phyloP scores from a whole-genome alignment of 805 yeast species.

The Cyberlindnera mycetangii region DNA sequence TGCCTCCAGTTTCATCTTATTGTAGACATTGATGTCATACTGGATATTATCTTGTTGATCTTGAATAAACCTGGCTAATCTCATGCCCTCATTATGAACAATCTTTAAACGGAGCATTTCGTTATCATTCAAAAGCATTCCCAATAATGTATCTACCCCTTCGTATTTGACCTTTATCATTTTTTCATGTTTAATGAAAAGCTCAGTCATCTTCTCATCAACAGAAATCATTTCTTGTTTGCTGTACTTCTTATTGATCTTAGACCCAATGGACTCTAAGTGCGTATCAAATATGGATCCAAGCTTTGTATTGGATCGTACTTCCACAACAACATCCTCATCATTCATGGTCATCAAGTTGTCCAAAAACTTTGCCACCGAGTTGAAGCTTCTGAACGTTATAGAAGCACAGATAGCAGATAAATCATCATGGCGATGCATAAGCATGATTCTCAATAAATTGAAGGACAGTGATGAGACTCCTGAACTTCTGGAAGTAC shows the following conservation, averaged over 20 bases:
- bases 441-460: conserved; percentile 31
- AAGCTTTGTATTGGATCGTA: conserved; percentile 19
- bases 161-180: conserved; percentile 26
- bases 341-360: conserved; percentile 26
- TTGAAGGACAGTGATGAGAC: conserved; percentile 27
- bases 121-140: conserved; percentile 18
- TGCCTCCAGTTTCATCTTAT: conserved; percentile 42
- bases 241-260: conserved; percentile 23
- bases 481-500: conserved; percentile 13
- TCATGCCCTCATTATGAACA: conserved; percentile 42
- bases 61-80: conserved; percentile 52
- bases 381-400: conserved; percentile 22
- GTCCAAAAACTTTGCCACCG: conserved; percentile 25
- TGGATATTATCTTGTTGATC: conserved; percentile 62
- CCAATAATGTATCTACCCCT: conserved; percentile 18
- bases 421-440: conserved; percentile 32
- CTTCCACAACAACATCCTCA: conserved; percentile 25
- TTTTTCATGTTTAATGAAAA: conserved; percentile 19
- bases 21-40: conserved; percentile 46
- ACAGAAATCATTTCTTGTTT: conserved; percentile 15
- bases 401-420: conserved; percentile 28
- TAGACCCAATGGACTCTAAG: conserved; percentile 24
- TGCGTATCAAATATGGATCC: conserved; percentile 20
- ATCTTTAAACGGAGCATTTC: conserved; percentile 21
- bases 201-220: conserved; percentile 14